Evolutionary conservation across 1,284 basidiomycete species (phyloP), one percentile per base, ranked within the genome.

Genomic region (Taiwanofungus camphoratus): DNA sequence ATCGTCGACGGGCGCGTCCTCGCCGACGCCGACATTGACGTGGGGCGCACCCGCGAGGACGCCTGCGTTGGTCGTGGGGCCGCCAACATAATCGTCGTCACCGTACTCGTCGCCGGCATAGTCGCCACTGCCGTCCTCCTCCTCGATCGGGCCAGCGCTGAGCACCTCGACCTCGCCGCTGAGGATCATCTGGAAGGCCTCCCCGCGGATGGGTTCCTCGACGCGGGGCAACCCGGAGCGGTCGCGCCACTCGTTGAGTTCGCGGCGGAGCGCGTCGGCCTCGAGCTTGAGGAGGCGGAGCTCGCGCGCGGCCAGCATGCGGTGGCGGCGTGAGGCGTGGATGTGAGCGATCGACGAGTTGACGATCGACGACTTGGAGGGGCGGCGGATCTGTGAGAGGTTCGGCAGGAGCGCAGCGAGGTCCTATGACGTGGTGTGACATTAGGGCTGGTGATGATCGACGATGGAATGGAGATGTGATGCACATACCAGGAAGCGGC

Each of bases 321-420:
- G 81, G 59, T 90, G 86, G 39, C 87, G 75, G 48, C 91, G 81
- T 42, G 86, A 83, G 37, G 84, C 79, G 57, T 87, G 83, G 53
- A 93, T 78, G 62, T 92, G 82, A 0, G 87, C 79, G 60, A 93
- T 92, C 49, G 80, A 85, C 36, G 87, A 91, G 69, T 94, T 95
- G 64, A 97, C 92, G 61, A 96, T 95, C 46, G 88, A 86, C 13
- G 87, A 89, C 69, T 97, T 97, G 63, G 87, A 92, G 1, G 92
- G 93, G 35, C 93, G 82, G 51, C 92, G 85, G 66, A 92, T 87
- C 55, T 87, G 79, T 15, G 87, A 87, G 49, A 95, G 82, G 62
- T 92, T 89, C 41, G 92, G 92, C 13, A 95, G 79, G 30, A 93
- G 78, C 11, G 82, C 81, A 44, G 92, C 92, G 44, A 95, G 86